phyloP scores from a whole-genome alignment of 768 basidiomycete species.

The Boletus eberwhitei region DNA sequence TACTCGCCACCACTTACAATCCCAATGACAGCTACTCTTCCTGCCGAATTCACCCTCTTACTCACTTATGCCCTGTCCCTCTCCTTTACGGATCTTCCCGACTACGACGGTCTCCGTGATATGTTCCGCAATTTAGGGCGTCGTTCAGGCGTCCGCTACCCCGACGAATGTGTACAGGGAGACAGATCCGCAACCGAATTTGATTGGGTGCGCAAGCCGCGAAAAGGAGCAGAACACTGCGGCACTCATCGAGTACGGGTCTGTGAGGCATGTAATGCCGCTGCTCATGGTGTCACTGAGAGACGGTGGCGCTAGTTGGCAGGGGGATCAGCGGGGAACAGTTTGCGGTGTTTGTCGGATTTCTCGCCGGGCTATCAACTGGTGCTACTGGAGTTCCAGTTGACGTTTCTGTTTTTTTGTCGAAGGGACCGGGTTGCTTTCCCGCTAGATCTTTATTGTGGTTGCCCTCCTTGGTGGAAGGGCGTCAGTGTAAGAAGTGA shows the following conservation, averaged over 20 bases:
- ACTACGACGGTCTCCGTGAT: constrained; percentile 77
- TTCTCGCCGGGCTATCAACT: neutral
- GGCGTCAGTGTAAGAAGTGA: constrained; percentile 2
- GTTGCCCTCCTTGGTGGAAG: neutral
- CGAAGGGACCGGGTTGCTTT: neutral
- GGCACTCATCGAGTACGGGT: constrained; percentile 30
- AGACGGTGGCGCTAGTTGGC: constrained; percentile 25
- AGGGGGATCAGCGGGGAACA: neutral
- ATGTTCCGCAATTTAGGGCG: constrained; percentile 63
- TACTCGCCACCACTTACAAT: constrained; percentile 24
- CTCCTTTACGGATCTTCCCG: constrained; percentile 85
- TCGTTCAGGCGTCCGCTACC: constrained; percentile 46
- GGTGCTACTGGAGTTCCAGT: neutral
- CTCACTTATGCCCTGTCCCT: constrained; percentile 76
- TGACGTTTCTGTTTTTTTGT: neutral
- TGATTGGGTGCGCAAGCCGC: constrained; percentile 44
- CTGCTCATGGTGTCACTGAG: constrained; percentile 22
- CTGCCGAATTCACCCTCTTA: constrained; percentile 77
- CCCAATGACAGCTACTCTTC: constrained; percentile 72
- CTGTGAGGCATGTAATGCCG: constrained; percentile 34
- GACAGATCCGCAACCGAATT: constrained; percentile 34
- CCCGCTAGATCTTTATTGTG: neutral
- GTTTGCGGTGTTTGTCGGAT: constrained; percentile 3
- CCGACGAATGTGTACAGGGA: constrained; percentile 17
- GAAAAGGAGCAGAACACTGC: constrained; percentile 16